These are phyloP conservation scores for Solanum sitiens DNA, from an alignment of 257 asterid genomes.

Conservation along the genomic window DNA sequence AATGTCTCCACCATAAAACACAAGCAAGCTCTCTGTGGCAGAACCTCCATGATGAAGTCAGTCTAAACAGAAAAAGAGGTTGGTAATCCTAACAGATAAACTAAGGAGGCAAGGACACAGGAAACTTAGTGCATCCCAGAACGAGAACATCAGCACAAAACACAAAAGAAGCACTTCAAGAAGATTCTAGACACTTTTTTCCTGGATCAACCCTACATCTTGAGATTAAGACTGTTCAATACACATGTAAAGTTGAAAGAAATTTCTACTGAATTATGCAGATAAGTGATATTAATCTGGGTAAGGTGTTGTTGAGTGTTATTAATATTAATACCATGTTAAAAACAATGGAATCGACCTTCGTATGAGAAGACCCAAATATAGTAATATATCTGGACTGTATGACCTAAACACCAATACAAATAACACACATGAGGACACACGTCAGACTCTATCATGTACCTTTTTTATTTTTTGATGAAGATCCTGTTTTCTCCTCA, in stretches of 20 bases:
- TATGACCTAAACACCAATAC: background rate
- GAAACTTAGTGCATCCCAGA: background rate
- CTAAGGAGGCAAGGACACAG: background rate
- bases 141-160: background rate
- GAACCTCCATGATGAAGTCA: constrained; percentile 1
- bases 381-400: background rate
- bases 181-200: background rate
- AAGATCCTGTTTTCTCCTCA: background rate
- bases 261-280: background rate
- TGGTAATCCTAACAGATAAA: background rate
- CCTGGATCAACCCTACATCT: background rate
- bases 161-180: background rate
- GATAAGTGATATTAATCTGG: background rate
- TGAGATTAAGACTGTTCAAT: background rate
- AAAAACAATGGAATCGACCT: background rate
- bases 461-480: background rate
- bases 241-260: background rate
- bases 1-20: constrained; percentile 11
- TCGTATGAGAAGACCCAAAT: background rate
- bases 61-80: background rate
- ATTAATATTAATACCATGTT: background rate
- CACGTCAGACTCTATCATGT: background rate
- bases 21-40: constrained; percentile 9
- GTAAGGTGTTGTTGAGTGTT: background rate
- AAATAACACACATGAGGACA: background rate